phyloP scores from a whole-genome alignment of 1,284 basidiomycete species.

The Trichosporon sp. region DNA sequence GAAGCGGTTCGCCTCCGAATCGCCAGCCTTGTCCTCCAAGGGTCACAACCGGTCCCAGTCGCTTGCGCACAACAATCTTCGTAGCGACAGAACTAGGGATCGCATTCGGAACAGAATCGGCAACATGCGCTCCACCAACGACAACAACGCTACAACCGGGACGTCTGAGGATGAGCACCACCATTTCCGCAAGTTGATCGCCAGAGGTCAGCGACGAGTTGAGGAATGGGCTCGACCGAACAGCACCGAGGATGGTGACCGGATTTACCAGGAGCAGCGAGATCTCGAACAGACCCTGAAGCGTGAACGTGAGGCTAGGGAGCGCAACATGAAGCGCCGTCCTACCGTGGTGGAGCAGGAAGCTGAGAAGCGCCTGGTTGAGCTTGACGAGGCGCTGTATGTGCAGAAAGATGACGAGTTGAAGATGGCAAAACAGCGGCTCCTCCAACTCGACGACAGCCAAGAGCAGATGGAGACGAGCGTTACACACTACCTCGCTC shows the following conservation, averaged over 20 bases:
- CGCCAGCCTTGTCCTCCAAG: neutral
- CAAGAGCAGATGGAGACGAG: slow-evolving; percentile 34
- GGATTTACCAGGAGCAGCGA: slow-evolving; percentile 7
- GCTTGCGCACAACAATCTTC: neutral
- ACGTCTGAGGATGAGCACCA: slow-evolving; percentile 28
- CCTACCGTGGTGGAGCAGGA: slow-evolving; percentile 22
- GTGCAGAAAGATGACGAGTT: slow-evolving; percentile 3
- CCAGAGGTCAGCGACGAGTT: neutral
- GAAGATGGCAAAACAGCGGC: neutral
- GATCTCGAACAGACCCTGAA: slow-evolving; percentile 13
- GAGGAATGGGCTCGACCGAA: slow-evolving; percentile 9
- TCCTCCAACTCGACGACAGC: slow-evolving; percentile 13
- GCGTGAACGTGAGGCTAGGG: slow-evolving; percentile 21
- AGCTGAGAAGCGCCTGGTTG: slow-evolving; percentile 16
- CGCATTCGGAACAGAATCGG: slow-evolving; percentile 18
- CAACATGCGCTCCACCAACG: neutral
- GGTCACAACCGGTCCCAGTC: slow-evolving; percentile 8
- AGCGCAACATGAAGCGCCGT: slow-evolving; percentile 12
- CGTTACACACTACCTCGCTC: slow-evolving; percentile 39
- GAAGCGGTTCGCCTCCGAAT: slow-evolving; percentile 1
- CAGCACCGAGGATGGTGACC: neutral
- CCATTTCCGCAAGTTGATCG: slow-evolving; percentile 22
- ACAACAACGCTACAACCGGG: slow-evolving; percentile 9
- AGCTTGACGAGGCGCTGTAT: slow-evolving; percentile 30
- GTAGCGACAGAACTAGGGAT: neutral